Evolutionary conservation across 805 yeast genomes (phyloP).

Genomic region (Tetrapisispora phaffii): DNA sequence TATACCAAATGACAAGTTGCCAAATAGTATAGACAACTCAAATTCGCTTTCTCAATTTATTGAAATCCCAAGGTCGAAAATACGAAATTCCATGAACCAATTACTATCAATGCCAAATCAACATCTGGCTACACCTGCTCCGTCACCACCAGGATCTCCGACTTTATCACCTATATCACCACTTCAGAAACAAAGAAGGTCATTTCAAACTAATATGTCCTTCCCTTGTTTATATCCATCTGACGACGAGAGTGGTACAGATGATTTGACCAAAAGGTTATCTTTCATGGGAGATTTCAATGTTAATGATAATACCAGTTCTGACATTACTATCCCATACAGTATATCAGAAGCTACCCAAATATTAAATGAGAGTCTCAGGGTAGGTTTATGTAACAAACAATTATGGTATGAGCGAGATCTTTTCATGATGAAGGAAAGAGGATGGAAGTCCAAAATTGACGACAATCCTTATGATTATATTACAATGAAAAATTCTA

Average conservation of each 20-base stretch:
- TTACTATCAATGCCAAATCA: slow-evolving; percentile 24
- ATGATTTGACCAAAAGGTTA: slow-evolving; percentile 11
- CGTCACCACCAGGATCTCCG: slow-evolving; percentile 66
- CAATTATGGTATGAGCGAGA: slow-evolving; percentile 69
- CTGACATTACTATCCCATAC: slow-evolving; percentile 40
- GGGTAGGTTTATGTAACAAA: slow-evolving; percentile 55
- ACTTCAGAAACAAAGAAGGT: slow-evolving; percentile 35
- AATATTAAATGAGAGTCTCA: slow-evolving; percentile 50
- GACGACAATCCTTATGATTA: slow-evolving; percentile 28
- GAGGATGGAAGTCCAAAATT: slow-evolving; percentile 40
- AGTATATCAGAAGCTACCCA: slow-evolving; percentile 75
- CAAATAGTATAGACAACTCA: slow-evolving; percentile 38
- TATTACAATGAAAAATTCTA: slow-evolving; percentile 4
- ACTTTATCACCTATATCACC: slow-evolving; percentile 7
- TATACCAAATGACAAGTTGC: slow-evolving; percentile 41
- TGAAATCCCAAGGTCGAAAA: slow-evolving; percentile 45
- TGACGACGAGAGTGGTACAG: slow-evolving; percentile 28
- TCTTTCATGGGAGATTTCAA: background rate
- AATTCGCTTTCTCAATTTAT: slow-evolving; percentile 51
- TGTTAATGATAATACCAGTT: slow-evolving; percentile 1
- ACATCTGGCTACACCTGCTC: slow-evolving; percentile 73
- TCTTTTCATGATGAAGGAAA: slow-evolving; percentile 59
- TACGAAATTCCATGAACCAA: slow-evolving; percentile 23
- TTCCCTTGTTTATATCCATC: slow-evolving; percentile 60
- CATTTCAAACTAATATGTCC: slow-evolving; percentile 55